These are phyloP conservation scores for Volvariella surrecta DNA, from an alignment of 1,284 basidiomycete species.

Conservation along the genomic window DNA sequence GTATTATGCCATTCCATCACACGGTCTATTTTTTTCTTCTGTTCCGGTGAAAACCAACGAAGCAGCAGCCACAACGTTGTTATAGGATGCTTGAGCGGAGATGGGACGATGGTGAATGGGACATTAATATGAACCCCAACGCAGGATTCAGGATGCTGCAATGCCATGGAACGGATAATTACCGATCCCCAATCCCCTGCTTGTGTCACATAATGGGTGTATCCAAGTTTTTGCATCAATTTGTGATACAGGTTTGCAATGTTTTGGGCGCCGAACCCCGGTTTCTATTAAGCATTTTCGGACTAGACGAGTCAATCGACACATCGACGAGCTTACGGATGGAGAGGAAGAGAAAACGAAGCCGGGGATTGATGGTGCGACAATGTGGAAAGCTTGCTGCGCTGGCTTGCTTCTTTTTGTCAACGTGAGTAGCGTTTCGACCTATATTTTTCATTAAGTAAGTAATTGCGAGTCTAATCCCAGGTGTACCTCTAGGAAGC, in stretches of 20 bases:
- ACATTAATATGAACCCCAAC: constrained; percentile 20
- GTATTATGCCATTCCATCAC: constrained; percentile 20
- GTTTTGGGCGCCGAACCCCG: constrained; percentile 16
- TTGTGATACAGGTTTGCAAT: constrained; percentile 24
- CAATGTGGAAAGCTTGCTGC: constrained; percentile 32
- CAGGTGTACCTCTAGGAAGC: constrained; percentile 30
- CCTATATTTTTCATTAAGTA: constrained; percentile 20
- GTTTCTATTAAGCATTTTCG: constrained; percentile 10
- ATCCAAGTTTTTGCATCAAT: constrained; percentile 33
- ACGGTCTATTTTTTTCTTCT: constrained; percentile 26
- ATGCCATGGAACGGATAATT: constrained; percentile 18
- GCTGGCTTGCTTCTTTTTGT: constrained; percentile 17
- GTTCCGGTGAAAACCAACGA: constrained; percentile 19
- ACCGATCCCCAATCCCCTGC: constrained; percentile 37
- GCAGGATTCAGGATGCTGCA: constrained; percentile 16
- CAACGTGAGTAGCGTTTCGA: constrained; percentile 18
- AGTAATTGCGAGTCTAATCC: constrained; percentile 16
- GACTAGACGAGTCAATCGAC: not conserved
- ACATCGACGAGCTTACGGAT: constrained; percentile 16
- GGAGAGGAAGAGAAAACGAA: constrained; percentile 27
- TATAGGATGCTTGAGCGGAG: constrained; percentile 14
- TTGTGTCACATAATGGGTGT: constrained; percentile 29
- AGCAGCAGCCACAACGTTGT: constrained; percentile 15
- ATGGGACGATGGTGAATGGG: constrained; percentile 15
- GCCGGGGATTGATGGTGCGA: constrained; percentile 35